Conservation (phyloP, 495 filamentous ascomycete genomes). For the Astrocystis sublimbata region DNA sequence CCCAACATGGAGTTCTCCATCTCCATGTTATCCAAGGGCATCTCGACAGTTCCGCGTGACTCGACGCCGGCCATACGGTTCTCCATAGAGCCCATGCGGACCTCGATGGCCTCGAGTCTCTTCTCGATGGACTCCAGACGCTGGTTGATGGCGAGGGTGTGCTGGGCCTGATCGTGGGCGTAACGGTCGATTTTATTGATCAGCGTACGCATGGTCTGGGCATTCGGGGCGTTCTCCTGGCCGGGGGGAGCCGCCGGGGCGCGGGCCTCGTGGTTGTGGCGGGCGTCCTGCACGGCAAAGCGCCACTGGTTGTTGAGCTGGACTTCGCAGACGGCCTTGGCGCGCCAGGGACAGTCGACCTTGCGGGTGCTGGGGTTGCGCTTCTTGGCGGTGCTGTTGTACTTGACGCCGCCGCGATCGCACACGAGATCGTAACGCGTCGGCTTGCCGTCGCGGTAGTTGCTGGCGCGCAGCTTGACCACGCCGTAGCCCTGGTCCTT, state of each 20-base stretch:
- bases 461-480: conserved; percentile 53
- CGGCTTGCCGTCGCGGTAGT: conserved; percentile 52
- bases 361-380: conserved; percentile 55
- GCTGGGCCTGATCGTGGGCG: conserved; percentile 42
- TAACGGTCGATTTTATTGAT: conserved; percentile 53
- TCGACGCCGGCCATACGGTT: conserved; percentile 44
- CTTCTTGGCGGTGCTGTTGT: conserved; percentile 55
- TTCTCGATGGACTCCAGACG: conserved; percentile 46
- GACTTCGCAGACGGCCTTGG: conserved; percentile 55
- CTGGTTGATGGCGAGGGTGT: conserved; percentile 31
- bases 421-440: conserved; percentile 55
- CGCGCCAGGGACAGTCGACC: conserved; percentile 54
- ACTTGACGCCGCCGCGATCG: conserved; percentile 55
- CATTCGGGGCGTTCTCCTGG: conserved; percentile 47
- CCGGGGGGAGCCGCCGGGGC: conserved; percentile 42
- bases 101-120: conserved; percentile 44
- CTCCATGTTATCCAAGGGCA: conserved; percentile 52
- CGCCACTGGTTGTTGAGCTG: conserved; percentile 53
- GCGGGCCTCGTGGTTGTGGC: conserved; percentile 54
- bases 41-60: conserved; percentile 41
- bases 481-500: conserved; percentile 54
- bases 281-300: conserved; percentile 46
- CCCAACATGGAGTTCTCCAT: conserved; percentile 31
- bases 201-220: conserved; percentile 46
- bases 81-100: conserved; percentile 42